Evolutionary conservation across 2,329 filamentous ascomycete species (phyloP), one percentile per base, ranked within the genome.

Genomic region (Alternaria triticimaculans): DNA sequence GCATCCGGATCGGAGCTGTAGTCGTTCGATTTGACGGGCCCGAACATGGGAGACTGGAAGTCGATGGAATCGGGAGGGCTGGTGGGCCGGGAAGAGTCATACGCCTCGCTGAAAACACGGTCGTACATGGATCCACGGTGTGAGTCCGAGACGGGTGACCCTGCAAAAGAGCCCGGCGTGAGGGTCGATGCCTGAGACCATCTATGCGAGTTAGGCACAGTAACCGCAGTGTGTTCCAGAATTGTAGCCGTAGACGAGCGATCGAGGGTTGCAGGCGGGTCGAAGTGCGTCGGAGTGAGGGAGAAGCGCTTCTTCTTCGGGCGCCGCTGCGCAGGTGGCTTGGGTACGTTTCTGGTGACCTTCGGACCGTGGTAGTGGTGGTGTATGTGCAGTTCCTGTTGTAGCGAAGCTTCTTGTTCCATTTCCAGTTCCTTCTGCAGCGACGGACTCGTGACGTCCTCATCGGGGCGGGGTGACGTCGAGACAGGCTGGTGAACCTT

Each of bases 351-450:
- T 68, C 82, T 70, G 66, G 53, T 60, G 4, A 65, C 73, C 28
- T 82, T 78, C 1, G 89, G 83, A 6, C 63, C 69, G 70, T 97
- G 94, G 76, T 97, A 97, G 77, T 98, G 95, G 73, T 98, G 94
- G 75, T 98, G 95, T 49, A 98, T 92, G 73, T 97, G 95, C 14
- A 97, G 83, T 73, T 96, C 92, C 57, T 77, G 77, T 18, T 78
- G 76, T 44, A 71, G 59, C 6, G 68, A 23, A 43, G 69, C 65
- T 43, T 81, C 79, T 9, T 58, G 30, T 28, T 72, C 72, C 23
- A 67, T 60, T 25, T 87, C 87, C 23, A 96, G 85, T 78, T 97
- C 94, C 45, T 92, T 88, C 62, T 89, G 86, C 55, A 97, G 81
- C 1, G 88, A 91, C 2, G 82, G 80, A 57, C 73, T 63, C 5